phyloP scores from a whole-genome alignment of 1,139 yeast species.

The Candida frijolesensis region DNA sequence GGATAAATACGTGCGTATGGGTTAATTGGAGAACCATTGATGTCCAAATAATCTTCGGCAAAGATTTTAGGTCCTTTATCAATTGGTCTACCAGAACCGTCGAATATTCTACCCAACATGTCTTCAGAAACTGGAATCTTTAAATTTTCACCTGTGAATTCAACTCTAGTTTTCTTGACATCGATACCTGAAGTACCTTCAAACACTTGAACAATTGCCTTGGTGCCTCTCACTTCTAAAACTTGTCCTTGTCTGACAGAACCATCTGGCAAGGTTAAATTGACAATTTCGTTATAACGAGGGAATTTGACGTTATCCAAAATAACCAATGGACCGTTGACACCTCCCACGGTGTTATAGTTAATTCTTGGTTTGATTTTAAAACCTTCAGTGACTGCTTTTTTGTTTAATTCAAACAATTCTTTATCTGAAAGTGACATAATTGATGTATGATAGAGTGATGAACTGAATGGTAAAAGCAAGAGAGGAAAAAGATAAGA shows the following conservation, averaged over 20 bases:
- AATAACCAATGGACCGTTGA: constrained; percentile 96
- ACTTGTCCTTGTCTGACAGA: constrained; percentile 95
- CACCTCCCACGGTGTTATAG: constrained; percentile 96
- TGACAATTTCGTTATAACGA: constrained; percentile 93
- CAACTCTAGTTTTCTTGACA: constrained; percentile 95
- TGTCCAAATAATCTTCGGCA: constrained; percentile 97
- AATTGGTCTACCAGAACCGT: constrained; percentile 98
- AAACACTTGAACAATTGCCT: constrained; percentile 97
- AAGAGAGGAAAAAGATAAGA: neutral
- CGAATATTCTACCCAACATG: constrained; percentile 95
- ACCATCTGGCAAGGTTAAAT: constrained; percentile 95
- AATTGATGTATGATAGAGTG: constrained; percentile 5
- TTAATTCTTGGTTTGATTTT: constrained; percentile 86
- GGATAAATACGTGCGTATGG: constrained; percentile 98
- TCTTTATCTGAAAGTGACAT: constrained; percentile 55
- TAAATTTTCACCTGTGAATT: constrained; percentile 92
- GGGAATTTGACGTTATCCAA: constrained; percentile 97
- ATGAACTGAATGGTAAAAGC: neutral
- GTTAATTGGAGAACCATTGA: constrained; percentile 97
- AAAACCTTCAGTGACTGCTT: constrained; percentile 90
- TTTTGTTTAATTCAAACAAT: constrained; percentile 77
- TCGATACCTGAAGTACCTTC: constrained; percentile 98
- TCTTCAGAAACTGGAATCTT: constrained; percentile 96
- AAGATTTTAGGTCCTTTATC: constrained; percentile 98
- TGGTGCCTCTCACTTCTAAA: constrained; percentile 93